These are phyloP conservation scores for Diacronema lutheri DNA, from an alignment of 78 protist species.

Conservation along the genomic window DNA sequence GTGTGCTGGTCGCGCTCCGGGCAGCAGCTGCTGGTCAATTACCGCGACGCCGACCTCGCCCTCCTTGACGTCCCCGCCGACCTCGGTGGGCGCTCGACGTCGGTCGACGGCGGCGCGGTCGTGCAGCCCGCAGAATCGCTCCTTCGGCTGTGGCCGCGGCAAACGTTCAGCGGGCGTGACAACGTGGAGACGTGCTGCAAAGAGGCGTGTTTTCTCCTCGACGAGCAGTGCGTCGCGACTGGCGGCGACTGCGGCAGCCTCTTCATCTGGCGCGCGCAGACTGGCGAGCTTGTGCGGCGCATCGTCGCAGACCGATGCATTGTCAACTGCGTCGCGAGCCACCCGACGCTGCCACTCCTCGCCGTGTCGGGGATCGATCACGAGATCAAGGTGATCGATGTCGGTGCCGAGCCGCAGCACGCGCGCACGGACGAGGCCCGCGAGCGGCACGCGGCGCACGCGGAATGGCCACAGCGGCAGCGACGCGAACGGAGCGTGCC, in stretches of 20 bases:
- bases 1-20: no score
- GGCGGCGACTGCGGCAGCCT: constrained; percentile 36
- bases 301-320: background rate
- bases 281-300: background rate
- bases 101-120: background rate
- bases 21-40: background rate
- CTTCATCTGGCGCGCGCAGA: background rate
- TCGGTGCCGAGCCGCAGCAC: background rate
- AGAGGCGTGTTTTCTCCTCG: background rate
- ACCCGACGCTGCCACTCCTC: background rate
- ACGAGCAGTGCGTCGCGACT: constrained; percentile 1
- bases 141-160: no score
- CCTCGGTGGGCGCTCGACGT: background rate
- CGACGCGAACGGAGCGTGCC: no score
- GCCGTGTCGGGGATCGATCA: constrained; percentile 26
- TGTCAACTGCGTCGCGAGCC: constrained; percentile 36
- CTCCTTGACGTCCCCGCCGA: background rate
- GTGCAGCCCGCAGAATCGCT: no score
- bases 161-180: background rate
- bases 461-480: no score
- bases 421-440: no score
- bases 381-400: background rate
- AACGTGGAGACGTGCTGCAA: constrained; percentile 26
- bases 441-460: no score
- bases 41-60: background rate